Evolutionary conservation across 768 basidiomycete genomes (phyloP).

Genomic region (Chalciporus sphaerocephalus): DNA sequence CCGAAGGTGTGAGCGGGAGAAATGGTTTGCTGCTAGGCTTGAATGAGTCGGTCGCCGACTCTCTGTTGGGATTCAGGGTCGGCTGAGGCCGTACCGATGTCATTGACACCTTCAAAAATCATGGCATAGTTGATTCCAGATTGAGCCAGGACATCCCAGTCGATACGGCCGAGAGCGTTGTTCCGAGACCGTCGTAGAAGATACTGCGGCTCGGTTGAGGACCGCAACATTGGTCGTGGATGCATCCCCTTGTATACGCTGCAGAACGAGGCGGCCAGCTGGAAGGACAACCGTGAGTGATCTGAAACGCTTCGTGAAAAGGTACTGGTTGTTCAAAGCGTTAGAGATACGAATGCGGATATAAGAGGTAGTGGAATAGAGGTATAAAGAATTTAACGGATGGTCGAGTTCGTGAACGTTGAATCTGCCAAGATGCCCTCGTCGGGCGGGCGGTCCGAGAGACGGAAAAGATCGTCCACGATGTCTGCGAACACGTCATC

Average conservation of each 20-base stretch:
- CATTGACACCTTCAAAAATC: conserved; percentile 11
- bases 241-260: conserved; percentile 1
- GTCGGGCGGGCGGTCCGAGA: too few relatives aligned
- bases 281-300: background rate
- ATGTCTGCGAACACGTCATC: too few relatives aligned
- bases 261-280: conserved; percentile 5
- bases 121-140: conserved; percentile 7
- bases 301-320: background rate
- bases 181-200: background rate
- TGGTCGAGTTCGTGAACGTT: too few relatives aligned
- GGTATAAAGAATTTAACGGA: too few relatives aligned
- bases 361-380: too few relatives aligned
- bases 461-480: too few relatives aligned
- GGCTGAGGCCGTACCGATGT: conserved; percentile 1
- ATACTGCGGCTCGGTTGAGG: conserved; percentile 1
- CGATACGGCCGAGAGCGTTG: background rate
- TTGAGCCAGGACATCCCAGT: conserved; percentile 1
- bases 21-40: conserved; percentile 2
- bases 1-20: conserved; percentile 1
- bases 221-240: background rate
- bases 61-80: background rate
- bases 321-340: conserved; percentile 1
- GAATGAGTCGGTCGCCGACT: conserved; percentile 4
- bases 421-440: too few relatives aligned
- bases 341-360: background rate